Conservation (phyloP, 2,329 filamentous ascomycete species). For the Huntiella bhutanensis region DNA sequence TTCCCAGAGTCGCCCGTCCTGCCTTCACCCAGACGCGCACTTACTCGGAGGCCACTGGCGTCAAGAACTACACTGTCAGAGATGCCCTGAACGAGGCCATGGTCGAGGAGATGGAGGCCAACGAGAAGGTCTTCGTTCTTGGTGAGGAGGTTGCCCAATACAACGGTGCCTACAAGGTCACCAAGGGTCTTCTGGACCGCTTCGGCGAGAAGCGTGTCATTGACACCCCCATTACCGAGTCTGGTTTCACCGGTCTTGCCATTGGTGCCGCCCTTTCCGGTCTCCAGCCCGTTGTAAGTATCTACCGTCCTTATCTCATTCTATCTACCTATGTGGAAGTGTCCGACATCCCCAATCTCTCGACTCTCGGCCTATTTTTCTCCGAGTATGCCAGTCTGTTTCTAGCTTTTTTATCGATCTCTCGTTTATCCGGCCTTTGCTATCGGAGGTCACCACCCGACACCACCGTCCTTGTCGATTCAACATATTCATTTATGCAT, state of each 20-base stretch:
- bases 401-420: neutral
- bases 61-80: conserved; percentile 90
- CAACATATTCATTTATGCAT: too few species aligned
- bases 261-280: conserved; percentile 90
- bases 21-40: conserved; percentile 27
- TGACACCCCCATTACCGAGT: conserved; percentile 96
- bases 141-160: conserved; percentile 99
- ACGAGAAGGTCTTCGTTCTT: conserved; percentile 86
- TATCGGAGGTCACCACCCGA: neutral
- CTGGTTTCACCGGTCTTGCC: conserved; percentile 82
- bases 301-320: neutral
- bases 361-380: neutral
- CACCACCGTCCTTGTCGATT: too few species aligned
- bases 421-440: neutral
- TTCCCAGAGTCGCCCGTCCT: conserved; percentile 9
- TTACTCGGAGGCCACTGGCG: conserved; percentile 38
- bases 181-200: conserved; percentile 87
- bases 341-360: neutral
- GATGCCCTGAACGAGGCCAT: conserved; percentile 96
- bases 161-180: conserved; percentile 99
- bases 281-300: conserved; percentile 75
- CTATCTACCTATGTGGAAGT: neutral
- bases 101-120: conserved; percentile 86
- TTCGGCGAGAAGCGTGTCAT: conserved; percentile 97
- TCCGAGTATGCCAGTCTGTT: neutral